Conservation (phyloP, 163 green algal species). For the Chlorella variabilis region DNA sequence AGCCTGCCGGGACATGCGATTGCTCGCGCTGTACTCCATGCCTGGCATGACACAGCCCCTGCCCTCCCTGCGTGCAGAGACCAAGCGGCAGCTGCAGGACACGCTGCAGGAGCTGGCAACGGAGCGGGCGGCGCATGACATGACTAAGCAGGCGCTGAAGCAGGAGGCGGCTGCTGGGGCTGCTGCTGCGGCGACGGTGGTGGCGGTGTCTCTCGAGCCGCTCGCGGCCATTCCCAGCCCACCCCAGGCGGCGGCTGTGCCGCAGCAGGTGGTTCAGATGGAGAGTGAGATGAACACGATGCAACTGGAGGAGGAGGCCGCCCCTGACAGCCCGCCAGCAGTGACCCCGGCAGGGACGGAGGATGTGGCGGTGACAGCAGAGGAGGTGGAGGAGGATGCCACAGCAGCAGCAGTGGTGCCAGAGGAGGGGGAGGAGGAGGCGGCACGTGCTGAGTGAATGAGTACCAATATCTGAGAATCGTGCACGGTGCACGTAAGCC, state of each 20-base stretch:
- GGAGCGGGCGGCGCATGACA: not conserved
- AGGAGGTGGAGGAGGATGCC: not conserved
- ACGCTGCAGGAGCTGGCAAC: not conserved
- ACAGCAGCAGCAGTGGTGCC: not conserved
- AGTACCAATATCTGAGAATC: too few species aligned
- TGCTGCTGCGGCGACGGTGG: not conserved
- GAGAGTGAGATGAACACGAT: constrained; percentile 6
- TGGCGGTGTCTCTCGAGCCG: constrained; percentile 1
- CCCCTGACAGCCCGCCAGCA: too few species aligned
- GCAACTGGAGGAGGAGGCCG: not conserved
- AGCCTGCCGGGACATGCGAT: too few species aligned
- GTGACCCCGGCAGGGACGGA: not conserved
- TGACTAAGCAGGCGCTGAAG: constrained; percentile 4
- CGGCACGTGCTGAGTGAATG: not conserved
- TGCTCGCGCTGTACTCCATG: too few species aligned
- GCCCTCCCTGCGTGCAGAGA: not conserved
- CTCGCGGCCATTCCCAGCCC: not conserved
- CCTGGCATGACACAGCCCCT: too few species aligned
- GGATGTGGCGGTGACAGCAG: not conserved
- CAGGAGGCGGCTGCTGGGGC: not conserved
- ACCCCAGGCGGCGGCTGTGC: not conserved
- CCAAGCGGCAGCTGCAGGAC: constrained; percentile 1
- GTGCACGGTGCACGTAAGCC: too few species aligned
- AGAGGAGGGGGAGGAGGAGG: not conserved
- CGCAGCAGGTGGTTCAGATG: not conserved